Conservation (phyloP, 768 basidiomycete genomes). For the Agrocybe chaxingu region DNA sequence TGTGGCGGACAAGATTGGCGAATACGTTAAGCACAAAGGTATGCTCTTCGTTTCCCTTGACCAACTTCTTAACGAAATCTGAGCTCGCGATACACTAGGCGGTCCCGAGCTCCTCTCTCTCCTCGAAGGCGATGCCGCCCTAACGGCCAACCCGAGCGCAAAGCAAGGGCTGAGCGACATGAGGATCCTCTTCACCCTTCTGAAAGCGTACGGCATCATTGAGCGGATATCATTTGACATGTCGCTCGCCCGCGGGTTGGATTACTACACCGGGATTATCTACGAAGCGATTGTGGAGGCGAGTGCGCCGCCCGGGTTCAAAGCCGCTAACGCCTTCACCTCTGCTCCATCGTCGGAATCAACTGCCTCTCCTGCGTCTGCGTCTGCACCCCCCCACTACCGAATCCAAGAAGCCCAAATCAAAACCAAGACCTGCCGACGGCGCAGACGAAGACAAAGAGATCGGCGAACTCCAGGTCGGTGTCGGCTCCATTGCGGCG, state of each 20-base stretch:
- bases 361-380: conserved; percentile 19
- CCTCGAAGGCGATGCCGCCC: conserved; percentile 57
- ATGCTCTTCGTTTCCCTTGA: not conserved
- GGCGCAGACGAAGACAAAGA: conserved; percentile 65
- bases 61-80: not conserved
- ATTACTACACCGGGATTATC: conserved; percentile 98
- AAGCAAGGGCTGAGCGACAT: conserved; percentile 86
- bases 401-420: conserved; percentile 24
- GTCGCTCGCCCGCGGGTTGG: conserved; percentile 94
- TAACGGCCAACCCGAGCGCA: conserved; percentile 72
- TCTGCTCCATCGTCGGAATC: conserved; percentile 1
- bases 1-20: conserved; percentile 91
- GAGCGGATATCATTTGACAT: conserved; percentile 94
- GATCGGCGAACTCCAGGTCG: conserved; percentile 88
- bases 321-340: conserved; percentile 44
- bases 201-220: conserved; percentile 75
- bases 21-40: conserved; percentile 97
- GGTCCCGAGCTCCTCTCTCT: conserved; percentile 72
- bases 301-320: conserved; percentile 88
- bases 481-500: conserved; percentile 98
- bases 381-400: conserved; percentile 25
- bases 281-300: conserved; percentile 94
- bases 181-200: conserved; percentile 76
- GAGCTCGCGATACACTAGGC: conserved; percentile 39
- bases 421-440: conserved; percentile 42